phyloP scores from a whole-genome alignment of 2,329 filamentous ascomycete genomes.

The Westerdykella ornata region DNA sequence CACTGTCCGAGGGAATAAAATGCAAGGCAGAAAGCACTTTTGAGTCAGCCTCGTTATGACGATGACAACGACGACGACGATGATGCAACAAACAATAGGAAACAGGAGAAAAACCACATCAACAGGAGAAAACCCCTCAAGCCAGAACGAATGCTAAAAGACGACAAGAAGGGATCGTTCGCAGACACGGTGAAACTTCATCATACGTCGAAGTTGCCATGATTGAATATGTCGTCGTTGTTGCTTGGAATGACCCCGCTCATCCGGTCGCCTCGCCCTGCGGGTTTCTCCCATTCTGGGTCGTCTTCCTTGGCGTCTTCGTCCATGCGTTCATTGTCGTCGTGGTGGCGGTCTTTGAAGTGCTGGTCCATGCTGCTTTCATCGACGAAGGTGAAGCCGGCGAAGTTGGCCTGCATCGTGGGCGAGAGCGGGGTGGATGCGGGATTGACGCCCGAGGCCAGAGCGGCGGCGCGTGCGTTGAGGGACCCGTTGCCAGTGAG shows the following conservation, averaged over 20 bases:
- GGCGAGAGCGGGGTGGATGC: slow-evolving; percentile 89
- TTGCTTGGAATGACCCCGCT: slow-evolving; percentile 43
- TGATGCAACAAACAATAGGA: too few relatives aligned
- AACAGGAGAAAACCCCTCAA: too few relatives aligned
- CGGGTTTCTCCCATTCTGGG: slow-evolving; percentile 37
- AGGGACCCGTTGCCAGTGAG: slow-evolving; percentile 77
- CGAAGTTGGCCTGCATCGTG: slow-evolving; percentile 95
- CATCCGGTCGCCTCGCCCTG: slow-evolving; percentile 45
- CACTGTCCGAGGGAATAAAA: too few relatives aligned
- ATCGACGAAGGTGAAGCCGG: slow-evolving; percentile 98
- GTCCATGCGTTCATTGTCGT: slow-evolving; percentile 34
- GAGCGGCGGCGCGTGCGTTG: slow-evolving; percentile 80
- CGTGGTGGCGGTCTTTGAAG: slow-evolving; percentile 43
- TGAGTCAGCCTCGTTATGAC: slow-evolving; percentile 1
- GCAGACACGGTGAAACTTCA: slow-evolving; percentile 5
- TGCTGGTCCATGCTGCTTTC: slow-evolving; percentile 90
- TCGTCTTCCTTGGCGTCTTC: slow-evolving; percentile 40
- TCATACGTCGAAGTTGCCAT: slow-evolving; percentile 36
- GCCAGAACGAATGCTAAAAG: too few relatives aligned
- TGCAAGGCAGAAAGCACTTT: slow-evolving; percentile 27
- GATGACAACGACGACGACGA: too few relatives aligned
- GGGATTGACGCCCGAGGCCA: slow-evolving; percentile 73
- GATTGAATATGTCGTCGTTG: slow-evolving; percentile 45
- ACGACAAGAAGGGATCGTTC: too few relatives aligned
- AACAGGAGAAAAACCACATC: too few relatives aligned